Evolutionary conservation across 73 alveolate species (phyloP).

Genomic region (Tetrahymena malaccensis): DNA sequence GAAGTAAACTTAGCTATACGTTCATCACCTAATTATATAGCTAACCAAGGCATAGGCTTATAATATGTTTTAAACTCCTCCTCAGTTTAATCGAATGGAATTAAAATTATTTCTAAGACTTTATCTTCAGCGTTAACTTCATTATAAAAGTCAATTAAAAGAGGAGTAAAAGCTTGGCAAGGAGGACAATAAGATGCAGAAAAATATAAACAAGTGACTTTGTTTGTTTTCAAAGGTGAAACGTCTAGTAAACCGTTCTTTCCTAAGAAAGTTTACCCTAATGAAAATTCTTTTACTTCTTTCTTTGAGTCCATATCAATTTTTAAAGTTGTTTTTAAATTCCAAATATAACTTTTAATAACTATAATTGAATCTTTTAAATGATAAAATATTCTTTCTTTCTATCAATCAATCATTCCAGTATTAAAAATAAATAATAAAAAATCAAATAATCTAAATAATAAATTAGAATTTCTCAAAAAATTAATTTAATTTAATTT

Average conservation of each 20-base stretch:
- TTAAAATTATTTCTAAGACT: slow-evolving; percentile 69
- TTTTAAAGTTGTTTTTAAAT: neutral
- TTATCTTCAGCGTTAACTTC: slow-evolving; percentile 64
- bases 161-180: slow-evolving; percentile 75
- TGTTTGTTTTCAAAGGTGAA: neutral
- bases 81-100: slow-evolving; percentile 72
- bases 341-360: neutral
- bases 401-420: too few species aligned
- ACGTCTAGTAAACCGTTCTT: neutral
- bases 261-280: neutral
- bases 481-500: too few species aligned
- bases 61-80: slow-evolving; percentile 57
- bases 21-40: slow-evolving; percentile 64
- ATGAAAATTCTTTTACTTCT: neutral
- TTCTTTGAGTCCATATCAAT: neutral
- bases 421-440: too few species aligned
- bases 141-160: slow-evolving; percentile 72
- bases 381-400: neutral
- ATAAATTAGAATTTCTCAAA: too few species aligned
- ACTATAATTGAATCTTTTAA: neutral
- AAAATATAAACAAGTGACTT: neutral
- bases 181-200: slow-evolving; percentile 64
- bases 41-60: slow-evolving; percentile 77
- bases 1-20: slow-evolving; percentile 56
- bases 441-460: too few species aligned